Evolutionary conservation across 208 protist species (phyloP), one percentile per base, ranked within the genome.

Genomic region (Balamuthia mandrillaris): DNA sequence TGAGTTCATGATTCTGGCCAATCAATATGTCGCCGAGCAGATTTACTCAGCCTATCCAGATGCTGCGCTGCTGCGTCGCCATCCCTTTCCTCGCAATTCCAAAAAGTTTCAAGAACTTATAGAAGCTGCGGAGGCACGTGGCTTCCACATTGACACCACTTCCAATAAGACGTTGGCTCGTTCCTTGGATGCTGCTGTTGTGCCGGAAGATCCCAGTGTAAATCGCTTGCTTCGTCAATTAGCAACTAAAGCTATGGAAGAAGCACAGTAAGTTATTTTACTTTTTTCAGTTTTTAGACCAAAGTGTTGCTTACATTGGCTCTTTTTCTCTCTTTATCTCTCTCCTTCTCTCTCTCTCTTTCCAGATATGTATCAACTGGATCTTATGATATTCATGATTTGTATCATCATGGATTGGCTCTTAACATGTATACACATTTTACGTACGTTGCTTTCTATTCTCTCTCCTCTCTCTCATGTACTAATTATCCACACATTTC

Each of bases 391-490:
- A 65, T 87, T 1, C 27, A 29, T 31, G 86, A 96, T 6, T 96
- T 89, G 66, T 56, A 81, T 18, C 95, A 97, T 81, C 96, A 95
- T 77, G 95, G 94, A 56, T 87, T 97, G 6, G 95, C 95, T 1
- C 37, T 88, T 6, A 51, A 75, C 39, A 92, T 95, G 56, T 97
- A 97, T 87, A 97, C 95, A 24, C 95, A 97, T 81, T 97, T 97
- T 82, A 97, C 95, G 18, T 81, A 74, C 60, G 60, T 29, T n/a
- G 12, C 18, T 35, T 68, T 68, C n/a, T n/a, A 54, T 54, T 12
- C 47, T 18, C 47, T 18, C 47, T 54, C 47, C 47, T 18, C 47
- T 18, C 18, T 54, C 47, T 54, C 14, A 18, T 54, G 0, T n/a
- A 4, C 56, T 63, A 21, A 63, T 31, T 63, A 63, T 6, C 49